Base-by-base conservation (phyloP, 148 eudicot genomes). In the Chenopodium suecicum region DNA sequence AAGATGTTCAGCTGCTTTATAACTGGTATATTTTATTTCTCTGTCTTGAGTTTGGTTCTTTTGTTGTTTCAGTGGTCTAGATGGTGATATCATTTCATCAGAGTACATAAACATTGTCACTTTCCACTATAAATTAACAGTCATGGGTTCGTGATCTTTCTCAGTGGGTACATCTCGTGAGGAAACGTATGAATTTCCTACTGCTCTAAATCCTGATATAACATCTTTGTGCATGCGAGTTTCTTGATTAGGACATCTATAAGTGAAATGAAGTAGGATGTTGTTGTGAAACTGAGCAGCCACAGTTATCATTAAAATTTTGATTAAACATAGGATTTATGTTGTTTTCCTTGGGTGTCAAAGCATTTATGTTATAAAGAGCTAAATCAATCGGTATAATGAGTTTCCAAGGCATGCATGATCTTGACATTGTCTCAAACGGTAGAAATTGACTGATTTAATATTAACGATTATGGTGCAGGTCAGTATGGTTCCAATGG, bases 1-100 rank as follows among this genome's bases (percentile, higher is more conserved):
- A 85, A 85, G 79, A 85, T 85, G 87, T 85, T 85, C 84, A 81
- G 72, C 82, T 85, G 87, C 79, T 85, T 81, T 34, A 85, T 85
- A 20, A 67, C 78, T 47, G 87, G 87, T 85, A 70, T 37, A 0
- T 48, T 6, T 34, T 78, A 64, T 52, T 37, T 25, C 46, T 25
- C 70, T 25, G 17, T n/a, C 47, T 81, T 12, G 41, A 48, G 9
- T 44, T 52, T 9, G 19, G 19, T 20, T n/a, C 68, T 37, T 22
- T 20, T 16, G 4, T 6, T 31, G 66, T 50, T 65, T 76, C 47
- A 7, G 16, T 19, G 1, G 0, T 22, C 25, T 74, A 25, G 62
- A 37, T 56, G 4, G 13, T n/a, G 13, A 29, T 58, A 23, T 16
- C 10, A 47, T 17, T 63, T 77, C 37, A 62, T 37, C 37, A 9